Evolutionary conservation across 306 rosid genomes (phyloP).

Genomic region (Vigna trinervia): DNA sequence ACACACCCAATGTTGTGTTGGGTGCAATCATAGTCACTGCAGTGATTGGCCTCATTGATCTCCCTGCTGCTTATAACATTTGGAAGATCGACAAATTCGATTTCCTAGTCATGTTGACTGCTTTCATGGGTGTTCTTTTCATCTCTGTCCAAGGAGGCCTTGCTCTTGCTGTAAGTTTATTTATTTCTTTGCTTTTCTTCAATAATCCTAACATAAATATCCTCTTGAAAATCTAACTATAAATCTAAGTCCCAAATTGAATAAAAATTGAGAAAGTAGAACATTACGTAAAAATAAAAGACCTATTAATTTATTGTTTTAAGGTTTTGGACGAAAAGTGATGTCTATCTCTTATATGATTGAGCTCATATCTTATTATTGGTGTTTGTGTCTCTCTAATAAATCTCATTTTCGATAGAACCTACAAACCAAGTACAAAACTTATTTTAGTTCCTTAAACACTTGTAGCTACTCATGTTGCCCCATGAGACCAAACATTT

Average conservation of each 20-base stretch:
- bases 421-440: too few species aligned
- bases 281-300: too few species aligned
- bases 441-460: background rate
- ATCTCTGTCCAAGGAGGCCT: constrained; percentile 89
- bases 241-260: too few species aligned
- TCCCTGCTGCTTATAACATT: constrained; percentile 77
- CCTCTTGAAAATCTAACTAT: too few species aligned
- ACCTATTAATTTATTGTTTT: too few species aligned
- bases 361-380: too few species aligned
- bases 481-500: background rate
- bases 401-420: too few species aligned
- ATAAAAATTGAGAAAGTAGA: too few species aligned
- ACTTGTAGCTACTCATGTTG: background rate
- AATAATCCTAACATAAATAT: background rate
- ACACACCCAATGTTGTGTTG: constrained; percentile 88
- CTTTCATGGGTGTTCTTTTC: constrained; percentile 85
- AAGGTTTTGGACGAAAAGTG: too few species aligned
- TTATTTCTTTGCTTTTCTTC: constrained; percentile 16
- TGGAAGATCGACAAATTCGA: constrained; percentile 93
- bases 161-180: constrained; percentile 79
- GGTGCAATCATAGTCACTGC: constrained; percentile 95
- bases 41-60: constrained; percentile 83
- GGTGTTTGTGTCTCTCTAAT: too few species aligned
- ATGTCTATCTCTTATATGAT: too few species aligned
- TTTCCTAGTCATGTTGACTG: constrained; percentile 73